Base-by-base conservation (phyloP, 768 basidiomycete species). In the Pholiota molesta region DNA sequence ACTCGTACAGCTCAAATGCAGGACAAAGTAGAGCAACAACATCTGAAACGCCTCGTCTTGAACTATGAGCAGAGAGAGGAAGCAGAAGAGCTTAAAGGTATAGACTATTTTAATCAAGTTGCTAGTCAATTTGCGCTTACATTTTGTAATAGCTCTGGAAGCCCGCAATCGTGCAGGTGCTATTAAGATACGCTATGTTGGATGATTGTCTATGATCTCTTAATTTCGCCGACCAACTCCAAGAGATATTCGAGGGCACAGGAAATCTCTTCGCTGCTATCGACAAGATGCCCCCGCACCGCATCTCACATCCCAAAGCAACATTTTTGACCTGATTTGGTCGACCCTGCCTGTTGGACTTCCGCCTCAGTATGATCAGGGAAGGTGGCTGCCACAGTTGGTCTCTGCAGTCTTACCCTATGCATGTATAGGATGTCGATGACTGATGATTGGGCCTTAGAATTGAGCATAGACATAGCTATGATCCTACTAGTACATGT, bases 1-100 rank as follows among this genome's bases (percentile, higher is more conserved):
- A 96, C 95, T 1, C 87, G 90, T 31, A 86, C 91, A 2, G 94
- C 97, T 45, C 97, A 98, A 70, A 79, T 93, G 64, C 95, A 95
- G 72, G 95, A 96, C 75, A 93, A 90, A 75, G 94, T 93, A 7
- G 97, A 99, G 72, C 97, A 99, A 68, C 95, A 99, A 74, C 94
- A 98, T 63, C 78, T 99, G 66, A 99, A 99, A 79, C 87, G 89
- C n/a, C 83, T 99, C 19, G 97, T 97, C 3, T 83, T 97, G 56
- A 85, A 94, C 72, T 95, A 94, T 65, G 94, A 94, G 70, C 93
- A 94, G 68, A 89, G 90, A 35, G 94, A 94, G 73, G 93, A 94
- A 75, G 89, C 84, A 3, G 91, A 93, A 71, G 91, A 92, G 69
- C 69, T 91, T 67, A 91, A 86, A 84, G 90, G 91, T 89, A 57